Evolutionary conservation across 2,329 filamentous ascomycete genomes (phyloP).

Genomic region (Alternaria rosae): DNA sequence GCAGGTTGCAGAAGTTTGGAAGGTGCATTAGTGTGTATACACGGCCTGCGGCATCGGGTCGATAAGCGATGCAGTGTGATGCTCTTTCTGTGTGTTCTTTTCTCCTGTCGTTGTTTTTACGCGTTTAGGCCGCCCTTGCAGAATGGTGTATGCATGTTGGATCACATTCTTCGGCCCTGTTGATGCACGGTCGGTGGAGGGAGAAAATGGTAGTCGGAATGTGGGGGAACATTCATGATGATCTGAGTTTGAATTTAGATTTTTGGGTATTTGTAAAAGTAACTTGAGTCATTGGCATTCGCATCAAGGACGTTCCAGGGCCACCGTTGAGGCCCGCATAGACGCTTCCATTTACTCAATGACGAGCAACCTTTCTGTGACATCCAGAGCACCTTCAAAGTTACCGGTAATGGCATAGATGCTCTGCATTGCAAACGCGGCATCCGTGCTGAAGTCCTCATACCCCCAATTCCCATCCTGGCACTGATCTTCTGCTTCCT

Average conservation of each 20-base stretch:
- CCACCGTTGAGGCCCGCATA: not conserved
- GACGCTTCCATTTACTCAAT: constrained; percentile 39
- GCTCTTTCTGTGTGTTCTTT: not conserved
- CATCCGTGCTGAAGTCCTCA: constrained; percentile 72
- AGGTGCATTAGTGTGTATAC: not conserved
- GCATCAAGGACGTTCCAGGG: not conserved
- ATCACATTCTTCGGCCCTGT: not conserved
- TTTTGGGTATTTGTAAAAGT: not conserved
- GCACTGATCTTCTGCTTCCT: constrained; percentile 24
- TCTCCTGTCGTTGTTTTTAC: not conserved
- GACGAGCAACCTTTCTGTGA: constrained; percentile 67
- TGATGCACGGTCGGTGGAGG: not conserved
- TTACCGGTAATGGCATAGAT: constrained; percentile 73
- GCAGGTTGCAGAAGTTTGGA: not conserved
- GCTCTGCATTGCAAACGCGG: constrained; percentile 76
- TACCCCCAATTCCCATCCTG: constrained; percentile 47
- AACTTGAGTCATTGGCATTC: not conserved
- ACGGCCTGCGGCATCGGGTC: not conserved
- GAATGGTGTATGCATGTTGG: not conserved
- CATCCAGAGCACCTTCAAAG: constrained; percentile 62
- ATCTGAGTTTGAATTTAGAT: not conserved
- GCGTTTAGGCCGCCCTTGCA: not conserved
- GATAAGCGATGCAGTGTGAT: not conserved
- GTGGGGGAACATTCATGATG: not conserved
- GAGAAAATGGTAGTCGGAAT: not conserved